phyloP scores from a whole-genome alignment of 805 yeast species.

The Gaillardinia entomophila region DNA sequence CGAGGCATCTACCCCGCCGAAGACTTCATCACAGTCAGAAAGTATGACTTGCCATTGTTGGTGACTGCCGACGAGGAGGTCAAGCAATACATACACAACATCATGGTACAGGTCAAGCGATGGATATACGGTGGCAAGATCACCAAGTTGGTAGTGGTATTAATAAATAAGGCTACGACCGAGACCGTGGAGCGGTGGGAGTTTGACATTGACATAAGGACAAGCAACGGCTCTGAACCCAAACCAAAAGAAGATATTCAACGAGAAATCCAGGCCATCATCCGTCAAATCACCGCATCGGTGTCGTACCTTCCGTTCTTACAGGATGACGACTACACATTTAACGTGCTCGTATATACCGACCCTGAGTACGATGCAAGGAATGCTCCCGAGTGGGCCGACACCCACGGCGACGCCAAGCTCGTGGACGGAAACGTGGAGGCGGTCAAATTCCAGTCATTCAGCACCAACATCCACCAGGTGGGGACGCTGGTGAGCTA shows the following conservation, averaged over 20 bases:
- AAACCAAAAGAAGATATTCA: constrained; percentile 36
- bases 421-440: constrained; percentile 54
- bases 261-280: constrained; percentile 74
- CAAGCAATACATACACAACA: constrained; percentile 56
- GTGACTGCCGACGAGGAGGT: constrained; percentile 74
- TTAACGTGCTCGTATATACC: constrained; percentile 80
- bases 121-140: constrained; percentile 75
- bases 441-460: constrained; percentile 61
- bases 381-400: constrained; percentile 83
- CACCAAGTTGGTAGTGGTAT: constrained; percentile 62
- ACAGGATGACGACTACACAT: constrained; percentile 53
- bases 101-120: constrained; percentile 54
- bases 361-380: constrained; percentile 46
- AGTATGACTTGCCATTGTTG: constrained; percentile 73
- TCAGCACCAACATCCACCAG: constrained; percentile 61
- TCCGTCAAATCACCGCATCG: constrained; percentile 85
- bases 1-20: constrained; percentile 86
- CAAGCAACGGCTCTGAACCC: neutral
- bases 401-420: constrained; percentile 53
- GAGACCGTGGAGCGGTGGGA: constrained; percentile 85
- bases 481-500: constrained; percentile 72
- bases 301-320: constrained; percentile 80
- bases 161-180: constrained; percentile 60
- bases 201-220: constrained; percentile 51
- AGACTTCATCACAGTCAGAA: constrained; percentile 70